Conservation (phyloP, 768 basidiomycete species). For the Pleurotus pulmonarius region DNA sequence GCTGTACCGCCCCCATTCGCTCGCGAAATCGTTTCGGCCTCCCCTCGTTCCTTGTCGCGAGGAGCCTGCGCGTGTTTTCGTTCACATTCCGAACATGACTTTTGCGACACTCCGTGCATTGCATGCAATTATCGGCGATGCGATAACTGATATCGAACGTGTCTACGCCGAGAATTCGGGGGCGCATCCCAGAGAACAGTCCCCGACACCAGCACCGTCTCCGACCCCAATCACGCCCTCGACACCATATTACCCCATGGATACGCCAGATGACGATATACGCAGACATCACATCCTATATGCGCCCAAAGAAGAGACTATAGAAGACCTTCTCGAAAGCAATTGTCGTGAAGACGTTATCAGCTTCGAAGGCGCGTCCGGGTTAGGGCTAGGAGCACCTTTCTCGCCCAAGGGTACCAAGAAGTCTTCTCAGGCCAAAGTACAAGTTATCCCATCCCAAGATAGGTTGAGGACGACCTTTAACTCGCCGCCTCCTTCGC, state of each 20-base stretch:
- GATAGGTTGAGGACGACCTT: not conserved
- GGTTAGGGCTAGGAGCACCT: not conserved
- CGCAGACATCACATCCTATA: not conserved
- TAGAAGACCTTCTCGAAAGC: not conserved
- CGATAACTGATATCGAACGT: constrained; percentile 64
- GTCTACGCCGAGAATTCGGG: constrained; percentile 34
- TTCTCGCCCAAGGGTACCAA: constrained; percentile 6
- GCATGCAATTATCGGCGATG: constrained; percentile 62
- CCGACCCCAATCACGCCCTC: constrained; percentile 9
- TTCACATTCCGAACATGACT: constrained; percentile 35
- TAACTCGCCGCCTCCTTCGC: not conserved
- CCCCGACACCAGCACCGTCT: constrained; percentile 16
- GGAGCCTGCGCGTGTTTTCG: not conserved
- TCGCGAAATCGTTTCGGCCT: not conserved
- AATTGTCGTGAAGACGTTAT: not conserved
- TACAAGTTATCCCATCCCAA: not conserved
- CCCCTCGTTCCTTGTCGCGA: not conserved
- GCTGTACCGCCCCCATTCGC: not conserved
- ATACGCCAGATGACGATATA: not conserved
- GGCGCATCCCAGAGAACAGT: not conserved
- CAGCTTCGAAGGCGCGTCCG: not conserved
- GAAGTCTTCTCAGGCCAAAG: not conserved
- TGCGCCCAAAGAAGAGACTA: not conserved
- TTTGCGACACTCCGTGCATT: constrained; percentile 62
- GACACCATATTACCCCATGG: constrained; percentile 8